Percentiles rank a stretch among this genome's conserved stretches.
Conservation (phyloP, 805 yeast genomes). For the Kodamaea fukazawae region DNA sequence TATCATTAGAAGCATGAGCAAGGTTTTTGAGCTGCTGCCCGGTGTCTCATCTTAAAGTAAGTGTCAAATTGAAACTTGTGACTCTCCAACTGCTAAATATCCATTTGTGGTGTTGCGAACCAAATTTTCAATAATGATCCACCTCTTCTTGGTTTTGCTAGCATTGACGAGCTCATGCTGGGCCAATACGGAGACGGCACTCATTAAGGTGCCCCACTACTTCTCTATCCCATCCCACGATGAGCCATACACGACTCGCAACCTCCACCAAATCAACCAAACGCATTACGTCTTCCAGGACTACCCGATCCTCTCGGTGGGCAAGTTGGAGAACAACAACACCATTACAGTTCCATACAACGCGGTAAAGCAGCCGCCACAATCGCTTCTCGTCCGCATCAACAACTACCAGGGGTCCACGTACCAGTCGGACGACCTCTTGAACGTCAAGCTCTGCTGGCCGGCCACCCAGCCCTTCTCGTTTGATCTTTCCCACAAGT, state of each 20-base stretch:
- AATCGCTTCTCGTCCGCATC: slow-evolving; percentile 26
- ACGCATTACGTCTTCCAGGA: slow-evolving; percentile 22
- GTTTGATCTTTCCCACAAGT: slow-evolving; percentile 23
- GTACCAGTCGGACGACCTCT: slow-evolving; percentile 23
- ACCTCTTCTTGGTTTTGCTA: slow-evolving; percentile 6
- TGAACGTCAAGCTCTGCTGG: slow-evolving; percentile 36
- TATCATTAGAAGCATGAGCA: too few species aligned
- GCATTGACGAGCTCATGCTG: slow-evolving; percentile 7
- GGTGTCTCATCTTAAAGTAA: too few species aligned
- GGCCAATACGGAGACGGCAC: slow-evolving; percentile 40
- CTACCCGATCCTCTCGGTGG: slow-evolving; percentile 24
- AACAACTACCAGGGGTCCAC: slow-evolving; percentile 33
- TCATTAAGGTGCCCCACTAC: slow-evolving; percentile 32
- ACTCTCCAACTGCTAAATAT: too few species aligned
- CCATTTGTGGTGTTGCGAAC: too few species aligned
- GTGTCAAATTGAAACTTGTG: too few species aligned
- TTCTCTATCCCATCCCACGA: slow-evolving; percentile 29
- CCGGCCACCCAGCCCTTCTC: slow-evolving; percentile 32
- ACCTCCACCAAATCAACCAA: slow-evolving; percentile 16
- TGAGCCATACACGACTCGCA: background rate
- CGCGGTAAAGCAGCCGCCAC: slow-evolving; percentile 7
- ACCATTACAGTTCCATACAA: slow-evolving; percentile 8
- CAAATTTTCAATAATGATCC: background rate
- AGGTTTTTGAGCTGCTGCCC: too few species aligned
- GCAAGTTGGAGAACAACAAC: slow-evolving; percentile 14